Evolutionary conservation across 495 filamentous ascomycete species (phyloP).

Genomic region (Articulospora tetracladia): DNA sequence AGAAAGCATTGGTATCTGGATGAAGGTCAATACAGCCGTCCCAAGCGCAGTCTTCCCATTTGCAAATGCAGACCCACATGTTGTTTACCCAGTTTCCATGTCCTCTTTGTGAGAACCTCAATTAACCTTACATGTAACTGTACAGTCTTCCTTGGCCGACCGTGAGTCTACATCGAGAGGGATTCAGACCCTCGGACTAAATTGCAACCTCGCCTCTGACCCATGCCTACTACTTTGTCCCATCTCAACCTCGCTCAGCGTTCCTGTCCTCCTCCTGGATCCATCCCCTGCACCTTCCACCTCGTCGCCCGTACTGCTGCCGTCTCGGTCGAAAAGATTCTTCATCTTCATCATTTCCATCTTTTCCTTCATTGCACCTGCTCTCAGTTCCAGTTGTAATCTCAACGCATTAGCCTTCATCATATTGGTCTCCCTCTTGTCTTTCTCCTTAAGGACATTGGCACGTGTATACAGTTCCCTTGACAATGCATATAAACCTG

Average conservation of each 20-base stretch:
- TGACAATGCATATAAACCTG: slow-evolving; percentile 44
- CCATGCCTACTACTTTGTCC: slow-evolving; percentile 31
- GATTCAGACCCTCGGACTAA: not conserved
- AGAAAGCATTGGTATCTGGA: too few relatives aligned
- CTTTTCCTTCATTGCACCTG: slow-evolving; percentile 58
- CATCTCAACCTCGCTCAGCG: not conserved
- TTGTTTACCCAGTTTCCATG: too few relatives aligned
- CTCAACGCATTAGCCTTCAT: slow-evolving; percentile 76
- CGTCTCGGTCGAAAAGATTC: slow-evolving; percentile 35
- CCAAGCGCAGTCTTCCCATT: too few relatives aligned
- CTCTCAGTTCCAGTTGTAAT: slow-evolving; percentile 58
- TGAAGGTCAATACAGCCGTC: too few relatives aligned
- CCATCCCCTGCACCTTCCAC: slow-evolving; percentile 28
- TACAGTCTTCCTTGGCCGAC: too few relatives aligned
- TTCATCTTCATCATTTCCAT: slow-evolving; percentile 30
- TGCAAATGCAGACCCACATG: too few relatives aligned
- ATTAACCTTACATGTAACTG: too few relatives aligned
- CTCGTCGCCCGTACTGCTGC: slow-evolving; percentile 13
- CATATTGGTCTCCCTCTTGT: slow-evolving; percentile 83
- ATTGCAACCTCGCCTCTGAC: not conserved
- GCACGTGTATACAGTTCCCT: slow-evolving; percentile 71
- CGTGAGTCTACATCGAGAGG: too few relatives aligned
- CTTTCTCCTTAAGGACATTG: slow-evolving; percentile 73
- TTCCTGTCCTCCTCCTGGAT: not conserved
- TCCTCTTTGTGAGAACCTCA: too few relatives aligned